phyloP scores from a whole-genome alignment of 2,329 filamentous ascomycete genomes.

The Hirsutella thompsonii region DNA sequence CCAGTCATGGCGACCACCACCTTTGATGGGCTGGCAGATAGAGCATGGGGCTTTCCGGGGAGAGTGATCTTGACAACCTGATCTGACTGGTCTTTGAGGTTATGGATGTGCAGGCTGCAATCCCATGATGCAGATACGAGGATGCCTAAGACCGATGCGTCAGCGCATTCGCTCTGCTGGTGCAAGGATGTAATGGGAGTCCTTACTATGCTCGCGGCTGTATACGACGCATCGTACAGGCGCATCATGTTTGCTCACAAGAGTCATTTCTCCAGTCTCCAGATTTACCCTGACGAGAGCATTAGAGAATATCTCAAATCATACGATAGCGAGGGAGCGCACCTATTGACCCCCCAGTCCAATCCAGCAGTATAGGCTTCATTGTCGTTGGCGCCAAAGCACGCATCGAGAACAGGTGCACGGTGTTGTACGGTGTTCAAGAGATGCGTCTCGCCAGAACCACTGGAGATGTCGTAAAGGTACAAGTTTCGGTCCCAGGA shows the following conservation, averaged over 20 bases:
- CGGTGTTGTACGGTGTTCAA: constrained; percentile 66
- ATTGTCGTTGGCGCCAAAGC: constrained; percentile 71
- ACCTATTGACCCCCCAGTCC: constrained; percentile 77
- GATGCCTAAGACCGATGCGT: constrained; percentile 37
- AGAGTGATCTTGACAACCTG: constrained; percentile 54
- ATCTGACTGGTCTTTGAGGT: constrained; percentile 38
- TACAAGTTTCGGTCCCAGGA: constrained; percentile 94
- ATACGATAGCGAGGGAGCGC: no score
- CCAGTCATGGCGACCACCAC: constrained; percentile 93
- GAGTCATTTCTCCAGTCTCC: constrained; percentile 55
- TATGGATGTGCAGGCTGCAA: constrained; percentile 74
- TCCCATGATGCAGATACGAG: constrained; percentile 93
- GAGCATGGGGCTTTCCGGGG: constrained; percentile 78
- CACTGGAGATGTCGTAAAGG: constrained; percentile 63
- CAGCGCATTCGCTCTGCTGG: background rate
- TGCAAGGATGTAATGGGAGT: background rate
- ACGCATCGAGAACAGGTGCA: constrained; percentile 80
- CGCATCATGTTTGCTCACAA: constrained; percentile 65
- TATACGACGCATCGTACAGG: constrained; percentile 79
- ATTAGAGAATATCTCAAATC: no score
- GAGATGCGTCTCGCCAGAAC: constrained; percentile 40
- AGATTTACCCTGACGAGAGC: constrained; percentile 57
- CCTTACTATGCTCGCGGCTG: constrained; percentile 55
- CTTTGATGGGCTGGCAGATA: constrained; percentile 66
- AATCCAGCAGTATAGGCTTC: constrained; percentile 79